Evolutionary conservation across 495 filamentous ascomycete genomes (phyloP), one percentile per base, ranked within the genome.

Genomic region (Trichoderma orchidacearum): DNA sequence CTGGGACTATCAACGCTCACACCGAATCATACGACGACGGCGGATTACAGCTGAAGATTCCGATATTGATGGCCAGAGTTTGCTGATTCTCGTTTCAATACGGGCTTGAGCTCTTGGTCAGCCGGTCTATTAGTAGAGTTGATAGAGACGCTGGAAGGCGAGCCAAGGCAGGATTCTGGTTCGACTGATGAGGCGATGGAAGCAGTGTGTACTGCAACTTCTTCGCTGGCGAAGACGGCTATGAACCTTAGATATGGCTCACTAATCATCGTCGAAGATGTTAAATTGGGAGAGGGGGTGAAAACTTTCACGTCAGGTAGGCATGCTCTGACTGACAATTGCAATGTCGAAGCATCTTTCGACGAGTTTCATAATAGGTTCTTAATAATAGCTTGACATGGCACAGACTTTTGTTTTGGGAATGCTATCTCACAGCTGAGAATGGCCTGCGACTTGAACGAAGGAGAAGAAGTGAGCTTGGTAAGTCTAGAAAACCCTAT

Each of bases 331-430:
- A 71, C 64, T 0, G 82, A 85, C 60, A 81, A 80, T 0, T 71
- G 69, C 5, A 66, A 73, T 56, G 60, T 86, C 2, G 69, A 78
- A 29, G 82, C 83, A 0, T 82, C 86, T 58, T 77, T 80, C 60
- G 78, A 86, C 53, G 70, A n/a, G 85, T 5, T 73, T 86, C 51
- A 82, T 82, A 23, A 87, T 84, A 13, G 84, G 84, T 0, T 86
- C 84, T 63, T 66, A 81, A 58, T 84, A 84, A 56, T 86, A 85
- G 82, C 63, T 72, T 32, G 75, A 73, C 5, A 69, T 66, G 1
- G 65, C 70, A 31, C 64, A 75, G 1, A 67, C 66, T 34, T 75
- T 85, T n/a, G n/a, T 55, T 80, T 87, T 53, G 83, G 84, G 0
- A 72, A 76, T 32, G 64, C 84, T 21, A 81, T 77, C 3, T 74